Conservation (phyloP, 352 stramenopile genomes). For the Pythium myriotylum region DNA sequence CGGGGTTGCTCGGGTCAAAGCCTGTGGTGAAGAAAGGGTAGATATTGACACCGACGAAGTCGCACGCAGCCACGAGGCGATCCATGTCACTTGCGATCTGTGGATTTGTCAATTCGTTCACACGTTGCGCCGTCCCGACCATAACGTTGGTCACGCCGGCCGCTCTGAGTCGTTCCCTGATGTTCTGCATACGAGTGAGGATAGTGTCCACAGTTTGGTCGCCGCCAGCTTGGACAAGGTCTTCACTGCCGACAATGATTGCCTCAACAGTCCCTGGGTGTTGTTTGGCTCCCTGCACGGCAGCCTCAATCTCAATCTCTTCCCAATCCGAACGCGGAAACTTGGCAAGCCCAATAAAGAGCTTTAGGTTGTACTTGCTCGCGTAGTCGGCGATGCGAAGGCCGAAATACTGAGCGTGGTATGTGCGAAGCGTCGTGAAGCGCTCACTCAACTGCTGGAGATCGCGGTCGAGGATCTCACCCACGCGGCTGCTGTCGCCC, state of each 20-base stretch:
- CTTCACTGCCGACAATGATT: slow-evolving; percentile 42
- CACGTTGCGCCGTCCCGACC: slow-evolving; percentile 37
- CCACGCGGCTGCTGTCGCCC: slow-evolving; percentile 13
- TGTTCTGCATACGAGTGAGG: slow-evolving; percentile 15
- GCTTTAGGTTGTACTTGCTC: slow-evolving; percentile 27
- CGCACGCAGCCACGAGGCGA: slow-evolving; percentile 21
- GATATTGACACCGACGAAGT: slow-evolving; percentile 46
- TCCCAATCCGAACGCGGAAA: slow-evolving; percentile 35
- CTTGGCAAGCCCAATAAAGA: slow-evolving; percentile 34
- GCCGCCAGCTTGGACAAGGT: slow-evolving; percentile 24
- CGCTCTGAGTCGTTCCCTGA: slow-evolving; percentile 16
- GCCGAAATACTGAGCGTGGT: slow-evolving; percentile 39
- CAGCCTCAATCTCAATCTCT: slow-evolving; percentile 29
- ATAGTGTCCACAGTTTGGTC: slow-evolving; percentile 21
- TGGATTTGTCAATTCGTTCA: slow-evolving; percentile 32
- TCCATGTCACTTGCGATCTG: slow-evolving; percentile 6
- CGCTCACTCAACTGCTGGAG: slow-evolving; percentile 30
- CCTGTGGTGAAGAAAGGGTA: slow-evolving; percentile 37
- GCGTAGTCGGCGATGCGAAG: slow-evolving; percentile 31
- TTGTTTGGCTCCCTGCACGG: slow-evolving; percentile 23
- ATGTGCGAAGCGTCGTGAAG: slow-evolving; percentile 38
- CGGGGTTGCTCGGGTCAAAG: slow-evolving; percentile 22
- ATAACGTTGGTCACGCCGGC: slow-evolving; percentile 16
- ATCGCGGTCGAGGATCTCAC: slow-evolving; percentile 31
- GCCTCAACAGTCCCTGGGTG: slow-evolving; percentile 34